A percentile compares a stretch with the other conserved stretches of the same genome.
phyloP scores from a whole-genome alignment of 495 filamentous ascomycete genomes.

The Penicillium parvum region DNA sequence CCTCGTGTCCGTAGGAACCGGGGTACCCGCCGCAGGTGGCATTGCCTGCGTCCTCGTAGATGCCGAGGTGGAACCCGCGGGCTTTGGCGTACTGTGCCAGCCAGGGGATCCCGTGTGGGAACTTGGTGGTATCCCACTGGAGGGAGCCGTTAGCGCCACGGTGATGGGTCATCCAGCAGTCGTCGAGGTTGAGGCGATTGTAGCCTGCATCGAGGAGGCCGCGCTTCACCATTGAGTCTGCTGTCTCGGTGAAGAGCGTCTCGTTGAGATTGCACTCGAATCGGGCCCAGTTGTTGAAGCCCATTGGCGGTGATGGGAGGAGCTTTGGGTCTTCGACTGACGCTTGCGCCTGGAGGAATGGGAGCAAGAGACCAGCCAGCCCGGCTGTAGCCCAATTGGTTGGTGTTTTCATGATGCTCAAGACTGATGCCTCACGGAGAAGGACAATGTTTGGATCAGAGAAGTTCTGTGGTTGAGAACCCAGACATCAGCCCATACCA shows the following conservation, averaged over 20 bases:
- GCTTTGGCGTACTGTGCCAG: conserved; percentile 28
- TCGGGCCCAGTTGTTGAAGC: conserved; percentile 44
- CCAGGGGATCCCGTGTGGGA: conserved; percentile 40
- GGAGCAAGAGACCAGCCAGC: conserved; percentile 17
- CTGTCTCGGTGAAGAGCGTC: conserved; percentile 37
- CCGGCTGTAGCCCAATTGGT: neutral
- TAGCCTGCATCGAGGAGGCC: conserved; percentile 38
- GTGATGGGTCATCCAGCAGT: conserved; percentile 36
- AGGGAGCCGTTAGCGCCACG: conserved; percentile 30
- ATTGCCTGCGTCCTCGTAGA: conserved; percentile 41
- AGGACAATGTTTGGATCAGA: neutral
- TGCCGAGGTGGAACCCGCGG: conserved; percentile 35
- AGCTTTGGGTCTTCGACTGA: conserved; percentile 17
- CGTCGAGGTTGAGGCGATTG: conserved; percentile 39
- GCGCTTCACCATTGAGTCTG: conserved; percentile 32
- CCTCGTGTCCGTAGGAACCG: conserved; percentile 34
- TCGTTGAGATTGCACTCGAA: conserved; percentile 42
- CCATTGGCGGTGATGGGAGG: conserved; percentile 39
- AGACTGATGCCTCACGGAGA: neutral
- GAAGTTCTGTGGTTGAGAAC: no score
- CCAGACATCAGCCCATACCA: no score
- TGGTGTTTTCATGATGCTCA: conserved; percentile 7
- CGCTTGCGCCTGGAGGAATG: conserved; percentile 13
- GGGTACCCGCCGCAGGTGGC: conserved; percentile 39
- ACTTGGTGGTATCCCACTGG: conserved; percentile 32